Conservation (phyloP, 1,139 yeast species). For the Pichia sp. region DNA sequence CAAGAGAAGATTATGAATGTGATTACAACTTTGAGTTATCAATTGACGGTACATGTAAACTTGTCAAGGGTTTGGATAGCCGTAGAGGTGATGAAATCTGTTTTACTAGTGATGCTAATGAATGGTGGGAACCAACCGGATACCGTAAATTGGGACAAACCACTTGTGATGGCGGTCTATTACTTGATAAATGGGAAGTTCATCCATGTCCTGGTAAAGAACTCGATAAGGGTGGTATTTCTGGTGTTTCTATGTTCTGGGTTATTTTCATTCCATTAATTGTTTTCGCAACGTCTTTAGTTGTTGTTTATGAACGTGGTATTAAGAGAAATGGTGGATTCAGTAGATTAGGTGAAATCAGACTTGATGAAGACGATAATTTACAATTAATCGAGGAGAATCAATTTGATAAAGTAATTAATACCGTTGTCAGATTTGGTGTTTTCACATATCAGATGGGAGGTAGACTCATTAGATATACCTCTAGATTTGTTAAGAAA, state of each 20-base stretch:
- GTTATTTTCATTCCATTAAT: slow-evolving; percentile 58
- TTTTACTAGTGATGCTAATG: slow-evolving; percentile 51
- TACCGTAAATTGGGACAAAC: slow-evolving; percentile 73
- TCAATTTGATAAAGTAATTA: slow-evolving; percentile 60
- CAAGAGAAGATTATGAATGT: slow-evolving; percentile 90
- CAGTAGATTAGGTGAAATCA: slow-evolving; percentile 78
- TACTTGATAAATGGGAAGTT: slow-evolving; percentile 64
- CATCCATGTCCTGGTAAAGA: slow-evolving; percentile 89
- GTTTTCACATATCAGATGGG: slow-evolving; percentile 40
- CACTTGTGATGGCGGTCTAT: slow-evolving; percentile 71
- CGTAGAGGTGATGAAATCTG: slow-evolving; percentile 68
- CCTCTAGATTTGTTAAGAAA: slow-evolving; percentile 39
- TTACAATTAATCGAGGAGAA: slow-evolving; percentile 65
- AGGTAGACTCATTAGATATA: slow-evolving; percentile 43
- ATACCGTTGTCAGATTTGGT: slow-evolving; percentile 60
- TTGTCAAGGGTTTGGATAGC: slow-evolving; percentile 70
- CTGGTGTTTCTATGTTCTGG: slow-evolving; percentile 51
- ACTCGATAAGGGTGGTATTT: slow-evolving; percentile 54
- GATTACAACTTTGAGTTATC: slow-evolving; percentile 78
- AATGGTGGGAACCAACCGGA: slow-evolving; percentile 79
- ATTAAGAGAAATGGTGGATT: slow-evolving; percentile 80
- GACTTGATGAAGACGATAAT: slow-evolving; percentile 70
- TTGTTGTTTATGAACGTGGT: slow-evolving; percentile 81
- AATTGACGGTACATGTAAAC: slow-evolving; percentile 80
- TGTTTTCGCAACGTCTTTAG: slow-evolving; percentile 55